These are phyloP conservation scores for Pestalotiopsis sp. DNA, from an alignment of 2,329 filamentous ascomycete genomes.

Conservation along the genomic window DNA sequence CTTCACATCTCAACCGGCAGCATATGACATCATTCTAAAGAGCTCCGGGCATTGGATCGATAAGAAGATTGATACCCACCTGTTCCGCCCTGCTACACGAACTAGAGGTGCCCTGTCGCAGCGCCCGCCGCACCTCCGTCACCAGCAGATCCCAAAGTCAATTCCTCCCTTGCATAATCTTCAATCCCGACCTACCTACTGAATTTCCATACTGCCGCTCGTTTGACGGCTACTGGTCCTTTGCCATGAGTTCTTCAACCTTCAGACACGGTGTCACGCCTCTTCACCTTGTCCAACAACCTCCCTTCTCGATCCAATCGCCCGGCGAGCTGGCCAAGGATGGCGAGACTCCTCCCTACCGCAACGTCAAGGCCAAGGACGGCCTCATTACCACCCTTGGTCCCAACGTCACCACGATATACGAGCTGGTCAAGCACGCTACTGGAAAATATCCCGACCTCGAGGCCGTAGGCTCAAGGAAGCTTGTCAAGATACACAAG, in stretches of 20 bases:
- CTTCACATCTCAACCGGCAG: neutral
- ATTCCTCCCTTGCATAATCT: neutral
- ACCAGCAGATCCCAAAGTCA: neutral
- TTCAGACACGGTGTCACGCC: slow-evolving; percentile 44
- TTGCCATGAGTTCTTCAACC: neutral
- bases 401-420: slow-evolving; percentile 73
- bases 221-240: neutral
- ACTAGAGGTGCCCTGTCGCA: neutral
- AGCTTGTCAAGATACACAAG: slow-evolving; percentile 73
- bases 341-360: slow-evolving; percentile 82
- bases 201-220: neutral
- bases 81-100: neutral
- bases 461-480: slow-evolving; percentile 69
- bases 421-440: slow-evolving; percentile 73
- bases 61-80: neutral
- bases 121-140: neutral
- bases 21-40: neutral
- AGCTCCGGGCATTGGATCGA: neutral
- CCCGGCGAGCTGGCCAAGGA: slow-evolving; percentile 66
- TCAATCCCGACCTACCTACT: neutral
- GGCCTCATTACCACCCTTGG: slow-evolving; percentile 66
- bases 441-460: slow-evolving; percentile 63
- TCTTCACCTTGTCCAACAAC: slow-evolving; percentile 62
- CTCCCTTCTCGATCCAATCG: slow-evolving; percentile 74
- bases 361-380: slow-evolving; percentile 71